Conservation (phyloP, 352 stramenopile species). For the Pythium catenulatum region DNA sequence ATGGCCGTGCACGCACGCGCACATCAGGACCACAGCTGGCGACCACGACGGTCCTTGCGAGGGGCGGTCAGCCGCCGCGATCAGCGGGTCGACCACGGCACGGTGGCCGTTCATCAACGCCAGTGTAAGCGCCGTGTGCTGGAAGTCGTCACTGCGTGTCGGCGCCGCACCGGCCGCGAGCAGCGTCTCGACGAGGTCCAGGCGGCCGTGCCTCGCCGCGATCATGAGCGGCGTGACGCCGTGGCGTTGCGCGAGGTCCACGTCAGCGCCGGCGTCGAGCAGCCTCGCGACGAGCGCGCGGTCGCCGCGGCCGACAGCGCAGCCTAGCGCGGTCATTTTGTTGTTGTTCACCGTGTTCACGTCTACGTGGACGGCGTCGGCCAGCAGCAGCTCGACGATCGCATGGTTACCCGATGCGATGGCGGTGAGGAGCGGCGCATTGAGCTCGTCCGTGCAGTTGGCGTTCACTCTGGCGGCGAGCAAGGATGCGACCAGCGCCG, state of each 20-base stretch:
- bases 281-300: neutral
- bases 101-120: too few relatives aligned
- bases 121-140: too few relatives aligned
- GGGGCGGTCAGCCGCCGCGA: too few relatives aligned
- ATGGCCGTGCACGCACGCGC: too few relatives aligned
- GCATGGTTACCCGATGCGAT: neutral
- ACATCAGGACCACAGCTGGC: too few relatives aligned
- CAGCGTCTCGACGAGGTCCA: neutral
- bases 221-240: neutral
- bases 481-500: neutral
- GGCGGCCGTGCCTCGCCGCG: neutral
- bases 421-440: neutral
- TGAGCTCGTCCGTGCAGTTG: neutral
- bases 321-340: too few relatives aligned
- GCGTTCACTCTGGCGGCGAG: neutral
- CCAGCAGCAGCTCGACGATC: neutral
- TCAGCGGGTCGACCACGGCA: too few relatives aligned
- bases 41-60: too few relatives aligned
- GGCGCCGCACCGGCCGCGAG: slow-evolving; percentile 11
- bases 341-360: too few relatives aligned
- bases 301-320: neutral
- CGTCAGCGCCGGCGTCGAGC: neutral
- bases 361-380: neutral
- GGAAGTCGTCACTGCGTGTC: too few relatives aligned
- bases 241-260: neutral